Evolutionary conservation across 192 early-diverging fungal species (phyloP), one percentile per base, ranked within the genome.

Genomic region (Pilaira anomala): DNA sequence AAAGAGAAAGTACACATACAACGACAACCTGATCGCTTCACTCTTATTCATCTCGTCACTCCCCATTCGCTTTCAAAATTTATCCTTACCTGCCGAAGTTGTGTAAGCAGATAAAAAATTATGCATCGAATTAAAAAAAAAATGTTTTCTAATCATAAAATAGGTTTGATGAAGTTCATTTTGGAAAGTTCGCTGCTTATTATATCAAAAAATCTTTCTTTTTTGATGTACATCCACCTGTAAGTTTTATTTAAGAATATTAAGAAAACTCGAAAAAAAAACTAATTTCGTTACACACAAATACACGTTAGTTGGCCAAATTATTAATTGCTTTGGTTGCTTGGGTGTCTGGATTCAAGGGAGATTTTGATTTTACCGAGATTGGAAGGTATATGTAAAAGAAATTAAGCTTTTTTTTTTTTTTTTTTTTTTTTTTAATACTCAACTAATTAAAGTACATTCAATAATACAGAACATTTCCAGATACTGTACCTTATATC

Each of bases 91-190:
- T 21, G 64, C 67, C 21, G 71, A 75, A 2, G 78, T 82, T 26
- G 80, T 82, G 80, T 82, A 80, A 68, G 76, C 73, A 22, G n/a
- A 22, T 63, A 21, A 28, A 33, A 25, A 28, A 16, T 18, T 25
- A 58, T 14, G 41, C 16, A n/a, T n/a, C n/a, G n/a, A n/a, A n/a
- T n/a, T n/a, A n/a, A n/a, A n/a, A n/a, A n/a, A n/a, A n/a, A n/a
- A 18, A 55, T 55, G 14, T 49, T 49, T 21, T 33, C 8, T 42
- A 36, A 41, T 19, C 2, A 11, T 36, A 56, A 54, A n/a, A 28
- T 71, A 92, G 90, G 1, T 96, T 96, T 73, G 96, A 98, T 74
- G 96, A 98, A 77, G 96, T 96, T 28, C 94, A 96, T 52, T 96
- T 98, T 79, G 96, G 96, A 60, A 92, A 94, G 65, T 97, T 94